Evolutionary conservation across 345 rosid genomes (phyloP).

Genomic region (Excoecaria cochinchinensis): DNA sequence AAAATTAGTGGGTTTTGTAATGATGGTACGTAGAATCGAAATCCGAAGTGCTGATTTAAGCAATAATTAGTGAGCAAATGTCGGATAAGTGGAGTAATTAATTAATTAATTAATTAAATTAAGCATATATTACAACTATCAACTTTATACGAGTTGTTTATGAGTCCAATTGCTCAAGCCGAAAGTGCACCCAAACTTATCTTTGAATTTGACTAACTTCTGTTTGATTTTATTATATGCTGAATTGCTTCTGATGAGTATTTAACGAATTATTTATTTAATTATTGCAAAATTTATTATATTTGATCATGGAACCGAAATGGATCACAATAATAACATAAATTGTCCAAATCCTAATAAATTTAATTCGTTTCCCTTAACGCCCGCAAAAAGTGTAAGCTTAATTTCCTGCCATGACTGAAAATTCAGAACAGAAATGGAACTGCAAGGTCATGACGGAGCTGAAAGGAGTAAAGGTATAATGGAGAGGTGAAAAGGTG

Average conservation of each 20-base stretch:
- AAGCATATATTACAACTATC: background rate
- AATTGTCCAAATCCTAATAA: no score
- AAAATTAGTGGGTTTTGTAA: slow-evolving; percentile 12
- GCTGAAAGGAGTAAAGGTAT: no score
- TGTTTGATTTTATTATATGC: background rate
- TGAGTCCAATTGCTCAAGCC: background rate
- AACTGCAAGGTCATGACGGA: no score
- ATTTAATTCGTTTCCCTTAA: no score
- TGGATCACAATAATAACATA: no score
- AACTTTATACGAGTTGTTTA: background rate
- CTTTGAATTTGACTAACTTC: background rate
- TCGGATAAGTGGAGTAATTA: background rate
- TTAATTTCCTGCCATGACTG: no score
- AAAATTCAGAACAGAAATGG: no score
- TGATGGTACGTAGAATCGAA: background rate
- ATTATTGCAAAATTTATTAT: no score
- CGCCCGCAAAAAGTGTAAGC: no score
- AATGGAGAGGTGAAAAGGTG: no score
- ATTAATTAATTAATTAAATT: background rate
- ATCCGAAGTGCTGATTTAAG: slow-evolving; percentile 4
- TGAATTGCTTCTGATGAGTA: background rate
- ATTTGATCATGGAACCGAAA: no score
- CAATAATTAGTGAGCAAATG: background rate
- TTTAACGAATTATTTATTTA: no score
- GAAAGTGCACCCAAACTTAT: background rate